Base-by-base conservation (phyloP, 225 moss, liverwort and hornwort genomes). In the Ulota crispa region DNA sequence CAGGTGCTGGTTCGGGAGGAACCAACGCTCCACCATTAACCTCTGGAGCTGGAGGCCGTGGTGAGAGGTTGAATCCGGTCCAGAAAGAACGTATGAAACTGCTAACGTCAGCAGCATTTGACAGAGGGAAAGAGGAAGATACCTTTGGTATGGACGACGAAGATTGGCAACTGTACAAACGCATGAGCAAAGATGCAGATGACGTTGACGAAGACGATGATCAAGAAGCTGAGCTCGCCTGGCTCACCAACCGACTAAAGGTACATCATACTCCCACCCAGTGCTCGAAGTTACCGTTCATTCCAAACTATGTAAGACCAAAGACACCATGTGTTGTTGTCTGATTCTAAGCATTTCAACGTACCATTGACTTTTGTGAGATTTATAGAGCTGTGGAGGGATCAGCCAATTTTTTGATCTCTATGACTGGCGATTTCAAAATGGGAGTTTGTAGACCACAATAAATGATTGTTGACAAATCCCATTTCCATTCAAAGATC, bases 11-110 rank as follows among this genome's bases (percentile, higher is more conserved):
- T 60, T 81, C 91, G 61, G 96, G 91, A 82, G 84, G 82, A 31
- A 59, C 42, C 32, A 85, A 59, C 76, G 84, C 23, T 37, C 78
- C 83, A 43, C 84, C 72, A 20, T 73, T 90, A 75, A 97, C 93
- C 31, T 92, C 94, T 83, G 97, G 91, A 62, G 81, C 92, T 57
- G 95, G 97, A 81, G 97, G 97, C 78, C 93, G 97, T 59, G 97
- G 97, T 77, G 97, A 97, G 87, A 86, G 97, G 62, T 86, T 97
- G 64, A 97, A 91, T 77, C 88, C 91, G 36, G 86, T 84, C 43
- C 97, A 95, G 80, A 97, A 95, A 83, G 97, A 95, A 78, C 93
- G 97, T 32, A 95, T 97, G 97, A 95, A 92, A 83, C 73, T 97
- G 60, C 88, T 97, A 39, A 89, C 97, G 20, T 94, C 94, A 59